Base-by-base conservation (phyloP, 2,329 filamentous ascomycete genomes). In the Claviceps sp. region DNA sequence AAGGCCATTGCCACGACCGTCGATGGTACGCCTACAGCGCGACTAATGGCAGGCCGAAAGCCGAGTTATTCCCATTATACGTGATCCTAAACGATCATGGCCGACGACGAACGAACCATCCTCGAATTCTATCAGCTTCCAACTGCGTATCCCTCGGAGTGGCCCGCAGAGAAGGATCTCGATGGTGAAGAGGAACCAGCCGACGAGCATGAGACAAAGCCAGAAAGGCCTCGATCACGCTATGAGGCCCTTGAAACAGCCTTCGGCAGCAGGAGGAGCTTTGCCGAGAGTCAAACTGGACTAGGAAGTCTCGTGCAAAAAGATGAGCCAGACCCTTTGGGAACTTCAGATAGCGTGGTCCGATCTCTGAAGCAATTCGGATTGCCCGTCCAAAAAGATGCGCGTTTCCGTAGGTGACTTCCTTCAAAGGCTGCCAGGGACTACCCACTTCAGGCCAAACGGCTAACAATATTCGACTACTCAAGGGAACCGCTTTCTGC, bases 261-360 rank as follows among this genome's bases (percentile, higher is more conserved):
- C 50, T 78, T 85, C 47, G 80, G 82, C 59, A 77, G 82, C 54
- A 78, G 78, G 61, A 87, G 80, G 64, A 71, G 76, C 48, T 70
- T 87, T 14, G 17, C 16, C 10, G 53, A 50, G 5, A 51, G 45
- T 8, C 53, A 51, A 17, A 45, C 47, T 7, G 82, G 78, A 62
- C 74, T 84, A 46, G 85, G 87, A 57, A 93, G 83, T 60, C 70
- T 91, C 55, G 87, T 95, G 34, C 87, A 93, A 63, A 86, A 86
- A 64, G 93, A 98, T 65, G 94, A 98, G 67, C 80, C 88, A 2
- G 93, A 98, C 69, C 89, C 93, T 4, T 69, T 98, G 50, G 93
- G 93, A n/a, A 82, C 82, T 50, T 83, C 85, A 1, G 85, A 91
- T 52, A 96, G 89, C 63, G 90, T 98, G 7, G 82, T 96, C 50